phyloP scores from a whole-genome alignment of 257 asterid genomes.

The Jacaranda mimosifolia region DNA sequence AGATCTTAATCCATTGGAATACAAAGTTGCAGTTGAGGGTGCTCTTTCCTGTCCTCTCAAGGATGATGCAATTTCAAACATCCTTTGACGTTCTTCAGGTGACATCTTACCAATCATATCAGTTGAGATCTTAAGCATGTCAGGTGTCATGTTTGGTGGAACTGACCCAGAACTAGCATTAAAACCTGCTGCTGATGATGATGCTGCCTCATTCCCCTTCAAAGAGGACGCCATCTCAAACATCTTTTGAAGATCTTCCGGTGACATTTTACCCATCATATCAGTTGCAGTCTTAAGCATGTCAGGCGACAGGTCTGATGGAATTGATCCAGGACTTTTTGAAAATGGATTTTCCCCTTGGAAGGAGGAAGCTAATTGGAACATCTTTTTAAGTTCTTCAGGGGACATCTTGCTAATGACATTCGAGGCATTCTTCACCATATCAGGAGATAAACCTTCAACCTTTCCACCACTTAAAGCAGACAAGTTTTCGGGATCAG shows the following conservation, averaged over 20 bases:
- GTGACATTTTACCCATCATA: constrained; percentile 92
- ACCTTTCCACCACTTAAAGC: constrained; percentile 76
- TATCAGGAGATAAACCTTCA: constrained; percentile 86
- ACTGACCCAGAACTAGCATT: constrained; percentile 51
- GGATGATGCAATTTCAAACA: constrained; percentile 83
- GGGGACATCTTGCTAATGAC: constrained; percentile 87
- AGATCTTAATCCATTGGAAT: constrained; percentile 48
- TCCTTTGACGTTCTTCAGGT: constrained; percentile 72
- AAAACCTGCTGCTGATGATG: constrained; percentile 55
- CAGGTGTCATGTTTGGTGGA: constrained; percentile 71
- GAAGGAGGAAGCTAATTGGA: constrained; percentile 79
- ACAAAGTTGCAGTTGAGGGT: constrained; percentile 51
- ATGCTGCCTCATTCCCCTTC: constrained; percentile 58
- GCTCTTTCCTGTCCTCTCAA: constrained; percentile 62
- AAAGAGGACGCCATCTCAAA: constrained; percentile 79
- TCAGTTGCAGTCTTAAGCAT: constrained; percentile 88
- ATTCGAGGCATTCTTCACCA: constrained; percentile 82
- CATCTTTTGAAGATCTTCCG: constrained; percentile 82
- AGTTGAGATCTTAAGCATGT: constrained; percentile 88
- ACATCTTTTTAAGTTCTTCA: constrained; percentile 85
- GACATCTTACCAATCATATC: constrained; percentile 95
- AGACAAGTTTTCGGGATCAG: constrained; percentile 82
- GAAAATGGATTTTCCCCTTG: constrained; percentile 63
- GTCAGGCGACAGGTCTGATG: constrained; percentile 77
- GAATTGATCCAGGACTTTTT: constrained; percentile 60